Conservation (phyloP, 495 filamentous ascomycete species). For the Talaromyces stipitatus region DNA sequence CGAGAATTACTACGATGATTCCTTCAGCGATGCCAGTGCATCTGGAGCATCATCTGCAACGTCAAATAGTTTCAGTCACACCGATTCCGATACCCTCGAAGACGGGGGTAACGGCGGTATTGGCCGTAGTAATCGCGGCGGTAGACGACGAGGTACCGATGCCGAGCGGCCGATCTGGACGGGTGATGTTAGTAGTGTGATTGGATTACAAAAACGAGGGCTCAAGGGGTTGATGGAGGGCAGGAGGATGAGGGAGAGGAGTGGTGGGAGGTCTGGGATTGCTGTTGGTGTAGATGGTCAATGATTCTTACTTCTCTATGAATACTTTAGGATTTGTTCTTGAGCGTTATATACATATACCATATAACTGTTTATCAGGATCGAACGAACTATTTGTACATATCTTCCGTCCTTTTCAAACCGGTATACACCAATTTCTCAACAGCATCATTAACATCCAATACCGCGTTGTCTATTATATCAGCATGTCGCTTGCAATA, state of each 20-base stretch:
- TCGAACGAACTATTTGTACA: neutral
- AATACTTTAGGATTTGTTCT: neutral
- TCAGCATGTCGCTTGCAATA: neutral
- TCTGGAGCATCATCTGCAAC: conserved; percentile 32
- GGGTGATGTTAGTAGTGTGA: conserved; percentile 84
- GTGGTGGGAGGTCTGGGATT: conserved; percentile 11
- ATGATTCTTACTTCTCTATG: neutral
- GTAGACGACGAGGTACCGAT: conserved; percentile 25
- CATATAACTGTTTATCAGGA: neutral
- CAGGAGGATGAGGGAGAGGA: conserved; percentile 70
- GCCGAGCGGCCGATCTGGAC: conserved; percentile 60
- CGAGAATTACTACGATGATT: conserved; percentile 33
- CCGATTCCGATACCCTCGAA: conserved; percentile 29
- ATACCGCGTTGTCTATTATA: neutral
- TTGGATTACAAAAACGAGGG: conserved; percentile 90
- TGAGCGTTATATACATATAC: neutral
- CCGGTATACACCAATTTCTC: conserved; percentile 2
- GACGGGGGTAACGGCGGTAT: conserved; percentile 8
- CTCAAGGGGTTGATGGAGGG: conserved; percentile 94
- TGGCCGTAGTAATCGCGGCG: neutral
- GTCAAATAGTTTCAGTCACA: conserved; percentile 28
- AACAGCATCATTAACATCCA: conserved; percentile 1
- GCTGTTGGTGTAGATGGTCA: neutral
- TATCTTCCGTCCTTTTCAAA: neutral
- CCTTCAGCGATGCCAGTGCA: conserved; percentile 34